Evolutionary conservation across 1,284 basidiomycete genomes (phyloP), one percentile per base, ranked within the genome.

Genomic region (Marasmius oreades): DNA sequence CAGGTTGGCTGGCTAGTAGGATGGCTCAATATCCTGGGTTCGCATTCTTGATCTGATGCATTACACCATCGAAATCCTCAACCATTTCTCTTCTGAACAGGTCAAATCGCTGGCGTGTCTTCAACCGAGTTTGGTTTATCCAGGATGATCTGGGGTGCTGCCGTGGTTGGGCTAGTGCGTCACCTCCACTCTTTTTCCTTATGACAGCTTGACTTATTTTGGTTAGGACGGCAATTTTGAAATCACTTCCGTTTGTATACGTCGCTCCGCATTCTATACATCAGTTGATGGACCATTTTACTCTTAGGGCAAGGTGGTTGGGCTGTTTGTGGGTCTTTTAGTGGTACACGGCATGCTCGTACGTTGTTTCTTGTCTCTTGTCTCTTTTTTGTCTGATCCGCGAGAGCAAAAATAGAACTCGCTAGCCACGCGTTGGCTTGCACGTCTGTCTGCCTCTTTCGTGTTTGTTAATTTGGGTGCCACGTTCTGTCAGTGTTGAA

Each of bases 41-140:
- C 64, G 70, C 70, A 31, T 31, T 31, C n/a, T 65, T 62, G 24
- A 59, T 55, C 52, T 62, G 16, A 62, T 65, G 56, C 60, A 64
- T 24, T 66, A 14, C 31, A 3, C 1, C 20, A 24, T 43, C 34
- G 8, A 18, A n/a, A 16, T 36, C 24, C 37, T 57, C 42, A 31
- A 2, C 37, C 22, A 10, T 31, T 31, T 31, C 28, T 31, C 10
- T 31, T 31, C 34, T 26, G 48, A 48, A 10, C 51, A 80, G 81
- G 83, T 44, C 92, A 93, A 69, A 82, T 92, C 55, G 88, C 90
- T 4, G 92, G 92, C 33, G 76, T 93, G 46, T 85, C 90, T 1
- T 93, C 90, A 1, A 94, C 92, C 1, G 94, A 95, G 70, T 96
- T 91, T 66, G 94, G 93, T 55, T 78, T 97, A 22, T 81, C 90